Base-by-base conservation (phyloP, 2,329 filamentous ascomycete genomes). In the Penicillium sp. region DNA sequence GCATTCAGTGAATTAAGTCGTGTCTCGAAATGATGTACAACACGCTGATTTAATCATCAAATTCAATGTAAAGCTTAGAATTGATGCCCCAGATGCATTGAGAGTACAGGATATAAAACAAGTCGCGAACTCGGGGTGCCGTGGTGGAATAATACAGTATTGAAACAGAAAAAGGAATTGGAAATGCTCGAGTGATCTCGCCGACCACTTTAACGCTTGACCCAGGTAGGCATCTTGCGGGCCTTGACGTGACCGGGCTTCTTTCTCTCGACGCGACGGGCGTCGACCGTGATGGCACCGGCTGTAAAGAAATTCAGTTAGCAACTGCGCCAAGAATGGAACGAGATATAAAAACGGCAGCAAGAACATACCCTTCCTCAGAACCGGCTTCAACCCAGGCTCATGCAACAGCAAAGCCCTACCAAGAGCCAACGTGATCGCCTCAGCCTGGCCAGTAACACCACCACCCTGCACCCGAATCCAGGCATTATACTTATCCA, bases 401-500 rank as follows among this genome's bases (percentile, higher is more conserved):
- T 99, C 94, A 72, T 99, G 94, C 61, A 90, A 87, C 73, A 96
- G 73, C 72, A 99, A 78, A 22, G 90, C 93, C 75, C 93, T 94
- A 55, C 89, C 89, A 71, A 97, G 83, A 20, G 90, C 94, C 76
- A 99, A 76, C 40, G 93, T 95, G 68, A 97, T 84, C 34, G 94
- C 92, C 76, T 99, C 94, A 8, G 94, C 93, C 76, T 99, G 95
- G 2, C 94, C 94, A 48, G 94, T 99, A 46, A 89, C 89, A 66
- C 94, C 94, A 63, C 94, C 94, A 54, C 94, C 94, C 57, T 84
- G 82, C 3, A 92, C 90, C 48, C 89, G 77, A 51, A 88, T 92
- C 87, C 91, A 99, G 4, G 97, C 85, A 69, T 99, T 99, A 81
- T 99, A 99, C 76, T 97, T 97, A 80, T 96, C 92, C 62, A 96